Conservation (phyloP, 306 rosid species). For the Glycine tomentella region DNA sequence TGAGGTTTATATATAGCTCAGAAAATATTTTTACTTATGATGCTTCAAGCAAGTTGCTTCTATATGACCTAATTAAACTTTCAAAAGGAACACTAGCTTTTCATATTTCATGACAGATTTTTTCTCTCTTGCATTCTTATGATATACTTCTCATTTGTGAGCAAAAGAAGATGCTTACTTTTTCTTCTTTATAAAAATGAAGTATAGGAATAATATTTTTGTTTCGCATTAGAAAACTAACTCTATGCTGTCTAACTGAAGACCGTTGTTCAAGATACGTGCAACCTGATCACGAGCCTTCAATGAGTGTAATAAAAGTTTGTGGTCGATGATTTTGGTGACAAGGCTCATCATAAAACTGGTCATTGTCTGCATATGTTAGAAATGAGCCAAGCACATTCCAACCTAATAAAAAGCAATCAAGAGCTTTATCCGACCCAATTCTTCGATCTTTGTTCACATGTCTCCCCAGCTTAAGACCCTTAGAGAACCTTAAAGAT, state of each 20-base stretch:
- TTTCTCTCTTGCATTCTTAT: background rate
- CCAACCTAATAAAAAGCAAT: constrained; percentile 32
- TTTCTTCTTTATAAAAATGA: background rate
- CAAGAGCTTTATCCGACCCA: constrained; percentile 37
- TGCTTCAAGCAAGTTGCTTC: background rate
- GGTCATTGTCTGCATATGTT: background rate
- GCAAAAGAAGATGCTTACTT: background rate
- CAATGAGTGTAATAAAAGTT: background rate
- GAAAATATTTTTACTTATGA: too few relatives aligned
- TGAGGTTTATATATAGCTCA: background rate
- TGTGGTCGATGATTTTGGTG: background rate
- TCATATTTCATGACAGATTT: background rate
- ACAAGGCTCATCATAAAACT: background rate
- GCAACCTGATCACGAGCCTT: background rate
- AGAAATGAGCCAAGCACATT: constrained; percentile 15
- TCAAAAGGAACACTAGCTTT: background rate
- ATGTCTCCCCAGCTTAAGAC: background rate
- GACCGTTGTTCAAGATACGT: background rate
- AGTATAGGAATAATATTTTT: background rate
- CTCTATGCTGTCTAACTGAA: background rate
- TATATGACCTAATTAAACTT: background rate
- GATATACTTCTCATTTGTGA: background rate
- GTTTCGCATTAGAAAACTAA: background rate
- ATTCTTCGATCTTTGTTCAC: constrained; percentile 4
- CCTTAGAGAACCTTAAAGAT: background rate